phyloP scores from a whole-genome alignment of 345 rosid genomes.

The Geranium brycei region DNA sequence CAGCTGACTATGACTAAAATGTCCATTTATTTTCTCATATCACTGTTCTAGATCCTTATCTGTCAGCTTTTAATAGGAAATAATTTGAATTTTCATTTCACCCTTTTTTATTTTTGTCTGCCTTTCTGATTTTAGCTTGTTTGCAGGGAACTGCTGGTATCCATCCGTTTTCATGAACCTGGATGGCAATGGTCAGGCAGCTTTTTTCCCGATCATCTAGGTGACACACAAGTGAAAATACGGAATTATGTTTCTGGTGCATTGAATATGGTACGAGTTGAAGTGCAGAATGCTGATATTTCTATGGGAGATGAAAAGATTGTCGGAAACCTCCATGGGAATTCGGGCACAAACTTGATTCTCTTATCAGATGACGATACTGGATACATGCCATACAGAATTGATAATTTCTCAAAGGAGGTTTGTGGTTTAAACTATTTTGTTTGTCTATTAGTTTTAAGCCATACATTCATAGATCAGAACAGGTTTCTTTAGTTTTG shows the following conservation, averaged over 20 bases:
- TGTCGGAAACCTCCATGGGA: slow-evolving; percentile 58
- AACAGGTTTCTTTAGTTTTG: slow-evolving; percentile 42
- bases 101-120: not conserved
- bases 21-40: too few relatives aligned
- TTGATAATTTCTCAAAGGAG: slow-evolving; percentile 96
- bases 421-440: slow-evolving; percentile 26
- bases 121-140: not conserved
- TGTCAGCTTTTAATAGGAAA: too few relatives aligned
- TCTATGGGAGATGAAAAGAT: slow-evolving; percentile 60
- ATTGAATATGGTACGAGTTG: slow-evolving; percentile 73
- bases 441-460: not conserved
- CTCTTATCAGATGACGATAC: slow-evolving; percentile 84
- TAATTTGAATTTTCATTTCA: too few relatives aligned
- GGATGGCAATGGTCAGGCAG: slow-evolving; percentile 99
- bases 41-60: too few relatives aligned
- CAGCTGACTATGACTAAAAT: too few relatives aligned
- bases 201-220: slow-evolving; percentile 87
- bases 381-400: slow-evolving; percentile 89
- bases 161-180: slow-evolving; percentile 70
- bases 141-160: slow-evolving; percentile 73
- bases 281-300: slow-evolving; percentile 81
- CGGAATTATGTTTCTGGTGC: slow-evolving; percentile 61
- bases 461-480: slow-evolving; percentile 49
- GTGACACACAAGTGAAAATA: slow-evolving; percentile 87
- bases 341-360: slow-evolving; percentile 76